phyloP scores from a whole-genome alignment of 352 stramenopile species.

The Phytophthora pistaciae region DNA sequence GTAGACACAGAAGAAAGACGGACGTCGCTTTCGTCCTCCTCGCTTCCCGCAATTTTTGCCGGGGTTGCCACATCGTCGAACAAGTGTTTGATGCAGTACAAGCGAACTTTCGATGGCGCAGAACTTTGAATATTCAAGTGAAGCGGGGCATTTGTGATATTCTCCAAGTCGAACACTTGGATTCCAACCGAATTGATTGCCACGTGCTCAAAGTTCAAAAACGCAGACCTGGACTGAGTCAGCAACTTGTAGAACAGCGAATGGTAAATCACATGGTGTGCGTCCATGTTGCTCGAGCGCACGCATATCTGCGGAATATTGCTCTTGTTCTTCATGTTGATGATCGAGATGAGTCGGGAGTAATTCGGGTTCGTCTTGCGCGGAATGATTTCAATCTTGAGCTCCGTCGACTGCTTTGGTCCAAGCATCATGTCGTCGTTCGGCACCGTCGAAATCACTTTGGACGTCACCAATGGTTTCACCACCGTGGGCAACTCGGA shows the following conservation, averaged over 20 bases:
- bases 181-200: slow-evolving; percentile 87
- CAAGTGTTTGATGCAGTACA: slow-evolving; percentile 75
- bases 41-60: slow-evolving; percentile 25
- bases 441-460: slow-evolving; percentile 90
- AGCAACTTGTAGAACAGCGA: slow-evolving; percentile 92
- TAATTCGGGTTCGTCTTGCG: slow-evolving; percentile 93
- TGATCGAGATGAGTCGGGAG: slow-evolving; percentile 84
- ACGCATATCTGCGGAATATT: slow-evolving; percentile 90
- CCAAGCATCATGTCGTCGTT: slow-evolving; percentile 90
- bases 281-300: slow-evolving; percentile 92
- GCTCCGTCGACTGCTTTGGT: slow-evolving; percentile 87
- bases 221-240: slow-evolving; percentile 85
- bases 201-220: slow-evolving; percentile 91
- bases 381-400: slow-evolving; percentile 92
- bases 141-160: slow-evolving; percentile 87
- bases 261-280: slow-evolving; percentile 92
- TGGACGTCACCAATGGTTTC: slow-evolving; percentile 88
- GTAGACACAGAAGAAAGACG: slow-evolving; percentile 31
- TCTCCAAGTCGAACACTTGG: slow-evolving; percentile 91
- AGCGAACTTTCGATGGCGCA: slow-evolving; percentile 69
- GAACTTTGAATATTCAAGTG: slow-evolving; percentile 85
- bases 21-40: slow-evolving; percentile 20
- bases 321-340: slow-evolving; percentile 90
- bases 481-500: slow-evolving; percentile 89
- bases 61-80: slow-evolving; percentile 39